Conservation (phyloP, 345 rosid species). For the Syzygium grande region DNA sequence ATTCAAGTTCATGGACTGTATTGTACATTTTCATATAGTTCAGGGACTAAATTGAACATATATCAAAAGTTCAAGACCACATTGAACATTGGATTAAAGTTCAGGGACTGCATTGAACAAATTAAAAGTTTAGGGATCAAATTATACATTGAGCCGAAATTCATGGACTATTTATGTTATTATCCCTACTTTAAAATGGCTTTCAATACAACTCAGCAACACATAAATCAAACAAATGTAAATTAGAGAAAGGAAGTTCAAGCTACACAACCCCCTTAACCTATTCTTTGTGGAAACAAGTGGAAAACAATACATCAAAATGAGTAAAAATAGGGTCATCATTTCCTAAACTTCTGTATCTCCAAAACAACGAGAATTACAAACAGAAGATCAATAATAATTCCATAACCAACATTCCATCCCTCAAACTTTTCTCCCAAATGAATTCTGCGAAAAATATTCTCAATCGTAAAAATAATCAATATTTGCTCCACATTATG, state of each 20-base stretch:
- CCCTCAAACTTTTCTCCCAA: constrained; percentile 31
- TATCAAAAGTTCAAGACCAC: no score
- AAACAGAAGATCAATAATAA: constrained; percentile 29
- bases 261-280: background rate
- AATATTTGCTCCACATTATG: constrained; percentile 42
- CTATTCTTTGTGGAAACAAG: background rate
- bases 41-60: no score
- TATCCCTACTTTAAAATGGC: background rate
- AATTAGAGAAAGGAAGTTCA: background rate
- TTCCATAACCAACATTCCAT: constrained; percentile 64
- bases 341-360: constrained; percentile 24
- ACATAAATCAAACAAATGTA: background rate
- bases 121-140: no score
- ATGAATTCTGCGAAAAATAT: constrained; percentile 66
- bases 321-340: constrained; percentile 2
- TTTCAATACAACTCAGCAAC: background rate
- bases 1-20: no score
- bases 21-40: no score
- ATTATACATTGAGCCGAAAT: no score
- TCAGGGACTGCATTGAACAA: no score
- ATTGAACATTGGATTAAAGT: no score
- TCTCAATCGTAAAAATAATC: constrained; percentile 42
- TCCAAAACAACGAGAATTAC: constrained; percentile 31
- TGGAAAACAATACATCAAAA: background rate
- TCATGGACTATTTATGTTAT: no score